phyloP scores from a whole-genome alignment of 2,329 filamentous ascomycete genomes.

The Clarireedia sp. region DNA sequence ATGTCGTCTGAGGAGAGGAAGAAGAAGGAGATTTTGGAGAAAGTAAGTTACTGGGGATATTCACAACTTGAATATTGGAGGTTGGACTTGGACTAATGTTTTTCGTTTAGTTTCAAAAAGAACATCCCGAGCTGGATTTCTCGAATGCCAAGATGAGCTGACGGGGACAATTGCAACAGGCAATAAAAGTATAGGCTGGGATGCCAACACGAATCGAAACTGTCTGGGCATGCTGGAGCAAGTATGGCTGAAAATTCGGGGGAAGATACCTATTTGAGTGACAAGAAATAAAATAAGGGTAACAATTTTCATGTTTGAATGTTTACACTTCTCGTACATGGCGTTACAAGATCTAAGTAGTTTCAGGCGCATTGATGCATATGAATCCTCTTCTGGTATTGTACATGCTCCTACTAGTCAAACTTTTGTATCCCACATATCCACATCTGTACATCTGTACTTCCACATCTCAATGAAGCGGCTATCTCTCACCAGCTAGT shows the following conservation, averaged over 20 bases:
- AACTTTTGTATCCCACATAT: not conserved
- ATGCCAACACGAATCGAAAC: not conserved
- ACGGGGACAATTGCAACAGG: not conserved
- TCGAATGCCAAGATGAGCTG: slow-evolving; percentile 60
- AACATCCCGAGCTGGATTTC: slow-evolving; percentile 64
- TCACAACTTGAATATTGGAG: not conserved
- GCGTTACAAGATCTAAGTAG: too few relatives aligned
- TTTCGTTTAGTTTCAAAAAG: slow-evolving; percentile 54
- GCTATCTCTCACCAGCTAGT: slow-evolving; percentile 47
- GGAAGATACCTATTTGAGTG: slow-evolving; percentile 4
- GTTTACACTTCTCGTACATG: not conserved
- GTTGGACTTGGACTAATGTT: not conserved
- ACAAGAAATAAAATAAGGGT: not conserved
- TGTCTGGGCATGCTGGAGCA: too few relatives aligned
- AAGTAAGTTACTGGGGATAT: slow-evolving; percentile 30
- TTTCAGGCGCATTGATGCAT: too few relatives aligned
- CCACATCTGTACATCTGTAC: not conserved
- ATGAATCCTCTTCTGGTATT: slow-evolving; percentile 2
- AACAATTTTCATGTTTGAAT: not conserved
- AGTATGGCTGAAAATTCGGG: too few relatives aligned
- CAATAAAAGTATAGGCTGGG: not conserved
- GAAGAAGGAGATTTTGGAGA: slow-evolving; percentile 85
- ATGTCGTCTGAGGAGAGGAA: slow-evolving; percentile 93
- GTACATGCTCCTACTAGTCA: not conserved
- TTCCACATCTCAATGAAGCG: not conserved